These are phyloP conservation scores for Echinosophora koreensis DNA, from an alignment of 306 rosid species.

Conservation along the genomic window DNA sequence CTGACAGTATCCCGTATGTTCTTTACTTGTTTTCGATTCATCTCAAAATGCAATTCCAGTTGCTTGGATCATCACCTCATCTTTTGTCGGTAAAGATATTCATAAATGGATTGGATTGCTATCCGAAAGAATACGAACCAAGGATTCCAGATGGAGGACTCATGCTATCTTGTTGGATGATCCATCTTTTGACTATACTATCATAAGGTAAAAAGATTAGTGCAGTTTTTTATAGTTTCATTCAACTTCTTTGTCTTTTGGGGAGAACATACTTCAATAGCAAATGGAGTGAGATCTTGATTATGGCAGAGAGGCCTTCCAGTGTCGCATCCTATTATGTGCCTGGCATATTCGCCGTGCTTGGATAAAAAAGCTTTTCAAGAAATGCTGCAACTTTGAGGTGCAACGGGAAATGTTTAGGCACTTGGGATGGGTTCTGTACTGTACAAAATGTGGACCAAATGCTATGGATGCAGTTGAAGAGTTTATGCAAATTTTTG, in stretches of 20 bases:
- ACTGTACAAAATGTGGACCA: slow-evolving; percentile 68
- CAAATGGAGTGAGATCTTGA: slow-evolving; percentile 43
- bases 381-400: slow-evolving; percentile 72
- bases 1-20: slow-evolving; percentile 71
- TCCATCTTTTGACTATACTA: slow-evolving; percentile 68
- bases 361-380: slow-evolving; percentile 68
- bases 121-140: slow-evolving; percentile 64
- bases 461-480: slow-evolving; percentile 68
- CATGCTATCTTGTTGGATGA: slow-evolving; percentile 73
- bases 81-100: slow-evolving; percentile 62
- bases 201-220: slow-evolving; percentile 61
- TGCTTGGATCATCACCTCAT: slow-evolving; percentile 83
- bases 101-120: slow-evolving; percentile 76
- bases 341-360: slow-evolving; percentile 77
- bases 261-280: slow-evolving; percentile 14
- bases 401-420: slow-evolving; percentile 72
- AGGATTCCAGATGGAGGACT: slow-evolving; percentile 77
- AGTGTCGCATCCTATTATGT: slow-evolving; percentile 71
- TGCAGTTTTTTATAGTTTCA: slow-evolving; percentile 37
- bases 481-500: slow-evolving; percentile 82
- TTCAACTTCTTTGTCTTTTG: slow-evolving; percentile 5
- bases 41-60: slow-evolving; percentile 81
- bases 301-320: slow-evolving; percentile 78
- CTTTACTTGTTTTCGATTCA: slow-evolving; percentile 79
- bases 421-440: slow-evolving; percentile 73